phyloP scores from a whole-genome alignment of 106 monocot genomes.

The Cymbidium sinense region DNA sequence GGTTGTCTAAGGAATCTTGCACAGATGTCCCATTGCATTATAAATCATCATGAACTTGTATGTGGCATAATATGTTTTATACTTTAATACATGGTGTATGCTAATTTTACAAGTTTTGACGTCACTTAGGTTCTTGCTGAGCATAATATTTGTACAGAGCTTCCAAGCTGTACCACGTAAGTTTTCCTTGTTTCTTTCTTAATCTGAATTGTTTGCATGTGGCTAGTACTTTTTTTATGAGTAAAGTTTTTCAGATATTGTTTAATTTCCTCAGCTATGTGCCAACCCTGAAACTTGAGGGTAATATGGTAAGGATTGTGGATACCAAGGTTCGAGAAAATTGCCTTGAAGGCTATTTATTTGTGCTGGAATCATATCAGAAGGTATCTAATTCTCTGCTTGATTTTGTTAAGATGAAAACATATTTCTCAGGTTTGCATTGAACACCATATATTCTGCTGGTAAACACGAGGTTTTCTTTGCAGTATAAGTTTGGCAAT shows the following conservation, averaged over 20 bases:
- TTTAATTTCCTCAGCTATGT: constrained; percentile 31
- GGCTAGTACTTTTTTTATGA: background rate
- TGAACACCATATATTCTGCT: background rate
- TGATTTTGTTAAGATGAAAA: background rate
- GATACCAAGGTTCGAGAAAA: constrained; percentile 55
- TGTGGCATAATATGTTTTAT: background rate
- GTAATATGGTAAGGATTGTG: constrained; percentile 35
- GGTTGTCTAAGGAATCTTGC: background rate
- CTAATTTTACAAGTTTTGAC: background rate
- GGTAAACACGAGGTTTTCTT: constrained; percentile 3
- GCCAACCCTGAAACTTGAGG: constrained; percentile 48
- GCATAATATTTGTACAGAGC: constrained; percentile 50
- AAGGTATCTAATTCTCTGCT: constrained; percentile 25
- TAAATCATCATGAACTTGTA: background rate
- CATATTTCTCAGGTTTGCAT: background rate
- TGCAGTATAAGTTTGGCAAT: constrained; percentile 74
- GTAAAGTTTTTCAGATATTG: background rate
- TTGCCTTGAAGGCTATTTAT: constrained; percentile 59
- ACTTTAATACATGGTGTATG: background rate
- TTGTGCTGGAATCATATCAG: constrained; percentile 46
- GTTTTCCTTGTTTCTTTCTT: constrained; percentile 12
- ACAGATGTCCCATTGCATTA: background rate
- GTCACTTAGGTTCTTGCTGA: constrained; percentile 53
- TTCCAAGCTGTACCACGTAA: constrained; percentile 61
- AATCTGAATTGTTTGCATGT: background rate